Conservation (phyloP, 805 yeast species). For the Lachancea sp. region DNA sequence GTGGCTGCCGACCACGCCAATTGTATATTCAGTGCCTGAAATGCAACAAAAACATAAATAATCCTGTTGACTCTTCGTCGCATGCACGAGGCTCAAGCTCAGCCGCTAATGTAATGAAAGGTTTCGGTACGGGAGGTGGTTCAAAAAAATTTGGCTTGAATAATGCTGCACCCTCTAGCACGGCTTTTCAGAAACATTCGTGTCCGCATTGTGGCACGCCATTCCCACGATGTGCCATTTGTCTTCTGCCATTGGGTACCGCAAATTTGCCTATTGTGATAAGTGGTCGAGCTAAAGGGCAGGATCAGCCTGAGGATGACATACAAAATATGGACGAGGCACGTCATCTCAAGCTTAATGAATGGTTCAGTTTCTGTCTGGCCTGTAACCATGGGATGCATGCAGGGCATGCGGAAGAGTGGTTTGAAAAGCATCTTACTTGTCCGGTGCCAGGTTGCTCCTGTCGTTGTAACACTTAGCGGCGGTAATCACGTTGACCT, state of each 20-base stretch:
- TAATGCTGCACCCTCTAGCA: slow-evolving; percentile 12
- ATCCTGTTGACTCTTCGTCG: slow-evolving; percentile 16
- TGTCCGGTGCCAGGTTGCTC: slow-evolving; percentile 94
- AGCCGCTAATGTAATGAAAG: slow-evolving; percentile 8
- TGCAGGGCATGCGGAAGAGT: slow-evolving; percentile 91
- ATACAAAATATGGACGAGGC: slow-evolving; percentile 10
- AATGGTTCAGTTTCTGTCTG: slow-evolving; percentile 89
- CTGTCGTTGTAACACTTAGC: slow-evolving; percentile 67
- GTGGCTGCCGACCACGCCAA: slow-evolving; percentile 59
- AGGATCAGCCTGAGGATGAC: slow-evolving; percentile 11
- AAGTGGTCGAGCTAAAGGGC: slow-evolving; percentile 18
- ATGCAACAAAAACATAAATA: slow-evolving; percentile 69
- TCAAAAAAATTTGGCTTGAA: slow-evolving; percentile 10
- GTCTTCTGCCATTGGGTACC: slow-evolving; percentile 71
- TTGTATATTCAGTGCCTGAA: slow-evolving; percentile 73
- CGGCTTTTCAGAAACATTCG: slow-evolving; percentile 24
- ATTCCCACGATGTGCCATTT: slow-evolving; percentile 85
- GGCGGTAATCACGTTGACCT: too few relatives aligned
- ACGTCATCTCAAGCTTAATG: slow-evolving; percentile 40
- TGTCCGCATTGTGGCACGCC: slow-evolving; percentile 88
- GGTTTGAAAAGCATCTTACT: slow-evolving; percentile 81
- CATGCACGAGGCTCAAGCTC: slow-evolving; percentile 10
- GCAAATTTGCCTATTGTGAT: slow-evolving; percentile 31
- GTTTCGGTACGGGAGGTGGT: slow-evolving; percentile 8
- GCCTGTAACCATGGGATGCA: slow-evolving; percentile 92